Evolutionary conservation across 306 rosid species (phyloP).

Genomic region (Cicer pinnatifidum): DNA sequence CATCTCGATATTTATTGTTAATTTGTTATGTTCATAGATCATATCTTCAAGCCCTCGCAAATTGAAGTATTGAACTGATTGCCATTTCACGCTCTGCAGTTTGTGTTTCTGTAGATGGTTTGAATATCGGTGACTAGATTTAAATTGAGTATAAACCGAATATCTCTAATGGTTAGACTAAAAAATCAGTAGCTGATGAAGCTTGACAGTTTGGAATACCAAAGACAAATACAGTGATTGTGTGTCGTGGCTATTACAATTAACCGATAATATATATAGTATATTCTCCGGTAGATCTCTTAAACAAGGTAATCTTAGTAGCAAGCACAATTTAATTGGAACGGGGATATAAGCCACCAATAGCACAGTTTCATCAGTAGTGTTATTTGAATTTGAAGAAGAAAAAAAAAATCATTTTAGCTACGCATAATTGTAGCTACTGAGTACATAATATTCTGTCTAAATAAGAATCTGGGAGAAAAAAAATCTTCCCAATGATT

Average conservation of each 20-base stretch:
- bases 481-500: conserved; percentile 43
- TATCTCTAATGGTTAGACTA: background rate
- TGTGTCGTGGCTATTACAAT: background rate
- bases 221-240: background rate
- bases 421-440: conserved; percentile 31
- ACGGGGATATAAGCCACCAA: background rate
- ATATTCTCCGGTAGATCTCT: background rate
- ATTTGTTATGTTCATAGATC: background rate
- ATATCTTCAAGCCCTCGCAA: background rate
- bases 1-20: background rate
- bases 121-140: background rate
- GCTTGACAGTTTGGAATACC: too few species aligned
- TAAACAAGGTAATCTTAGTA: background rate
- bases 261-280: background rate
- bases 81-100: background rate
- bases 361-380: conserved; percentile 27
- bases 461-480: conserved; percentile 42
- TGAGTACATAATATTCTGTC: conserved; percentile 42
- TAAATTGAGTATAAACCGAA: background rate
- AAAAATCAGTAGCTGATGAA: too few species aligned
- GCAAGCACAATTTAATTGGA: background rate
- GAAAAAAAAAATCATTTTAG: conserved; percentile 37
- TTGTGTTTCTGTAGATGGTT: background rate
- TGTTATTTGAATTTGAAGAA: background rate
- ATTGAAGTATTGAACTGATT: background rate